Evolutionary conservation across 2,329 filamentous ascomycete genomes (phyloP).

Genomic region (Ampelomyces quisqualis): DNA sequence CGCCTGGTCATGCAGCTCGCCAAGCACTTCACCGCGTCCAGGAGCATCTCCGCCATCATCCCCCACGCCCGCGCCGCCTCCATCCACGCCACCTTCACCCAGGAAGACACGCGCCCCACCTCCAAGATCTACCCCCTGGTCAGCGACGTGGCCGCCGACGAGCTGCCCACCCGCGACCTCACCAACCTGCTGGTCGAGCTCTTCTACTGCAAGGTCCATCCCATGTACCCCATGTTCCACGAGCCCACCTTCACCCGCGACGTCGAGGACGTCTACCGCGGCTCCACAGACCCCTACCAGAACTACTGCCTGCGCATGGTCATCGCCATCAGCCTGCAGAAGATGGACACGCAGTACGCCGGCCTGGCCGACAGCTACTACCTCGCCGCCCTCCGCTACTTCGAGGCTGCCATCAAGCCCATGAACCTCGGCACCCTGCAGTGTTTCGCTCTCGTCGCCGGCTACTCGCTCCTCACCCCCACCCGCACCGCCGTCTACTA

Average conservation of each 20-base stretch:
- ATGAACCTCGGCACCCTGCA: conserved; percentile 90
- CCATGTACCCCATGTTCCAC: conserved; percentile 84
- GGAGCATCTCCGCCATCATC: conserved; percentile 88
- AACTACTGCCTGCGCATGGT: conserved; percentile 90
- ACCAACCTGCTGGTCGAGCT: conserved; percentile 79
- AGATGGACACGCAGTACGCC: conserved; percentile 85
- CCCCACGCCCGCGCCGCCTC: conserved; percentile 69
- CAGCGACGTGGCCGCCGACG: conserved; percentile 76
- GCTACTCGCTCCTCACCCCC: conserved; percentile 89
- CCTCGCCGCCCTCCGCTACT: conserved; percentile 78
- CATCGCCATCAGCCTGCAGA: conserved; percentile 91
- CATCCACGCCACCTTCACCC: conserved; percentile 66
- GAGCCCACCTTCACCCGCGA: conserved; percentile 76
- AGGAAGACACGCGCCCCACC: conserved; percentile 66
- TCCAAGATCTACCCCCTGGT: conserved; percentile 88
- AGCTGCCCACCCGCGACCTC: conserved; percentile 70
- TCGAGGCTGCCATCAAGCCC: conserved; percentile 79
- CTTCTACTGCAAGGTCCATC: conserved; percentile 85
- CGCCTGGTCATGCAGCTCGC: conserved; percentile 94
- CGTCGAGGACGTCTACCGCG: conserved; percentile 76
- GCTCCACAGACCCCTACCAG: conserved; percentile 74
- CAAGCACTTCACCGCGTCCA: conserved; percentile 87
- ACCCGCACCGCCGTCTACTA: conserved; percentile 93
- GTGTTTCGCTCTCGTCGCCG: conserved; percentile 81
- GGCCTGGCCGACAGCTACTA: conserved; percentile 95